These are phyloP conservation scores for Leccinellum albellum DNA, from an alignment of 768 basidiomycete species.

Conservation along the genomic window DNA sequence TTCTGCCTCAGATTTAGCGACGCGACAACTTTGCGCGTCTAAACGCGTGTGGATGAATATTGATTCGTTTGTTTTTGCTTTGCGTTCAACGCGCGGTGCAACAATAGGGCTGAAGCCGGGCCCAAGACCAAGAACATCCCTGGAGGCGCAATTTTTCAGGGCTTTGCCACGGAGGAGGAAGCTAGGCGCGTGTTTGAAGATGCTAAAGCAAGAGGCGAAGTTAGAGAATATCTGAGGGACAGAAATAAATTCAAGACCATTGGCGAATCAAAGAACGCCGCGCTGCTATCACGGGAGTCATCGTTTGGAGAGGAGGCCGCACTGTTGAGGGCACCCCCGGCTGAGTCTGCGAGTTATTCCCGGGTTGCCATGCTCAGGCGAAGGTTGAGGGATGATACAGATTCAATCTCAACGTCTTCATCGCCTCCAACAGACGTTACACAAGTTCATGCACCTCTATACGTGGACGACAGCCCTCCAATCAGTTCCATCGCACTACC, in stretches of 20 bases:
- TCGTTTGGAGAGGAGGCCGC: constrained; percentile 11
- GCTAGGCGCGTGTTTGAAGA: constrained; percentile 34
- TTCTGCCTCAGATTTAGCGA: constrained; percentile 3
- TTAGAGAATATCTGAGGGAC: constrained; percentile 12
- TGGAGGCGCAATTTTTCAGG: constrained; percentile 39
- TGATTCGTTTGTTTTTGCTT: constrained; percentile 16
- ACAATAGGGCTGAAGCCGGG: constrained; percentile 43
- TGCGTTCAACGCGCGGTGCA: constrained; percentile 1
- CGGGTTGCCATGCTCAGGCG: constrained; percentile 8
- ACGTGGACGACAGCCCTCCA: constrained; percentile 11
- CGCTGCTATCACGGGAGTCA: constrained; percentile 7
- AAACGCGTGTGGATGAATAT: constrained; percentile 20
- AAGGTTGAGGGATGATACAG: constrained; percentile 7
- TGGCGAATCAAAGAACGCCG: constrained; percentile 3
- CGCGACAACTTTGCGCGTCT: constrained; percentile 9
- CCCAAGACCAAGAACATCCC: constrained; percentile 42
- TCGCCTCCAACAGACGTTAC: constrained; percentile 29
- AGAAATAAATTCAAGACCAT: background rate
- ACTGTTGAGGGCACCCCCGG: constrained; percentile 15
- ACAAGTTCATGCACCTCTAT: constrained; percentile 13
- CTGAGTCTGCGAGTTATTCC: constrained; percentile 1
- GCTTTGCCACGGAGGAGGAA: constrained; percentile 41
- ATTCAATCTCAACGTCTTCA: constrained; percentile 9
- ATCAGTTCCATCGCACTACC: constrained; percentile 1
- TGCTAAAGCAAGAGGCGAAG: constrained; percentile 28